Conservation (phyloP, 2,329 filamentous ascomycete species). For the Penicillium sp. region DNA sequence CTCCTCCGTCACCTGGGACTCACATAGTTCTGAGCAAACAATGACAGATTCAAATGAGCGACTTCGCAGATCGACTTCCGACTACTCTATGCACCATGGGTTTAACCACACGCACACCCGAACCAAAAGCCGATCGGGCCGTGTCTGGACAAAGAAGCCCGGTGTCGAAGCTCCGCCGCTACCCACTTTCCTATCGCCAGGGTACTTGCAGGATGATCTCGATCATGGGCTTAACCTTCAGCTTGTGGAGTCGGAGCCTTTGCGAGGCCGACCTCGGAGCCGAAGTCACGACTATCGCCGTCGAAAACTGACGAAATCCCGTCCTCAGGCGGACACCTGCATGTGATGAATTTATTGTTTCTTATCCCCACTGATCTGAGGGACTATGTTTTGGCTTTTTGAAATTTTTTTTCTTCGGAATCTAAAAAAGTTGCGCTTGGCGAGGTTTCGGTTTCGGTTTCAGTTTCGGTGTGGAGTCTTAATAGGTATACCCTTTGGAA, state of each 20-base stretch:
- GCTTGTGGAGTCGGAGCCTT: slow-evolving; percentile 9
- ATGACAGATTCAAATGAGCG: not conserved
- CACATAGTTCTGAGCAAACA: slow-evolving; percentile 3
- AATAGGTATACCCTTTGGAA: slow-evolving; percentile 25
- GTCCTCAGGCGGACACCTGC: slow-evolving; percentile 12
- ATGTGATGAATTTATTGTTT: slow-evolving; percentile 17
- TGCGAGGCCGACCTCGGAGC: slow-evolving; percentile 27
- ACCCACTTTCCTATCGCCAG: slow-evolving; percentile 23
- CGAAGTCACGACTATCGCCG: slow-evolving; percentile 26
- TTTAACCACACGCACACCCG: slow-evolving; percentile 12
- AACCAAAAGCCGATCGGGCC: slow-evolving; percentile 16
- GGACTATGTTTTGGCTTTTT: not conserved
- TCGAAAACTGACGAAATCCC: slow-evolving; percentile 20
- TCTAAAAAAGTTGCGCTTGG: slow-evolving; percentile 9
- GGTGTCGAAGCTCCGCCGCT: slow-evolving; percentile 22
- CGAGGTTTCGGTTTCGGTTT: slow-evolving; percentile 5
- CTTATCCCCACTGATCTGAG: not conserved
- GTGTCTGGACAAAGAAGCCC: slow-evolving; percentile 19
- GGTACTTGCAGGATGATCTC: slow-evolving; percentile 5
- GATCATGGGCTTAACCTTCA: not conserved
- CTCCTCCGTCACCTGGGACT: slow-evolving; percentile 8
- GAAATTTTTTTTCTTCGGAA: not conserved
- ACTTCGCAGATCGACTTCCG: slow-evolving; percentile 15
- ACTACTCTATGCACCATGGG: slow-evolving; percentile 5
- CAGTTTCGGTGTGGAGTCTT: slow-evolving; percentile 7